These are phyloP conservation scores for Tuber magnatum DNA, from an alignment of 495 filamentous ascomycete genomes.

Conservation along the genomic window DNA sequence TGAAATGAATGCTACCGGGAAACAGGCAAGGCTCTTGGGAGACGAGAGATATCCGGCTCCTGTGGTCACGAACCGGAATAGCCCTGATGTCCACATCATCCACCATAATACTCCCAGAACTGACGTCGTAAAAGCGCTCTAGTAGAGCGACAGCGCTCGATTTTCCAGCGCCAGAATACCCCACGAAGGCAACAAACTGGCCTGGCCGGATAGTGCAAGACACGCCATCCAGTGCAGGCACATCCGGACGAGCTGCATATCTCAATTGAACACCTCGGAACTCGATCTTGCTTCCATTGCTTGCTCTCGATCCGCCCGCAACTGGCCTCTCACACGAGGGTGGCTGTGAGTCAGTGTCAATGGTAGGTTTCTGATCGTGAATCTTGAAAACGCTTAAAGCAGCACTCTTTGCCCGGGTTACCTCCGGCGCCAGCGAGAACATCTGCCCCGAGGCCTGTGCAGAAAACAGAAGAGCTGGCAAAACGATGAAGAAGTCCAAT, in stretches of 20 bases:
- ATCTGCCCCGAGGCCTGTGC: conserved; percentile 60
- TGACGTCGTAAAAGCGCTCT: conserved; percentile 48
- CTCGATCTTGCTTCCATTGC: conserved; percentile 40
- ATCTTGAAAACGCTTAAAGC: conserved; percentile 42
- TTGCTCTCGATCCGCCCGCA: conserved; percentile 34
- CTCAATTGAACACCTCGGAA: conserved; percentile 45
- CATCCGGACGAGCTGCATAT: conserved; percentile 49
- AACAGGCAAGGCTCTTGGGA: conserved; percentile 50
- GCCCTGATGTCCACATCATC: conserved; percentile 48
- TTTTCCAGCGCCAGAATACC: conserved; percentile 56
- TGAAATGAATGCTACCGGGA: conserved; percentile 48
- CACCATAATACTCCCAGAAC: conserved; percentile 47
- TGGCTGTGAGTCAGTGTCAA: conserved; percentile 24
- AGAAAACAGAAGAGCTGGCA: conserved; percentile 53
- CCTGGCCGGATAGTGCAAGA: conserved; percentile 44
- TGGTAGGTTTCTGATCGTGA: conserved; percentile 37
- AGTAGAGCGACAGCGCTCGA: conserved; percentile 47
- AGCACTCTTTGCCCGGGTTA: conserved; percentile 52
- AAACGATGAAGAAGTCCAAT: conserved; percentile 60
- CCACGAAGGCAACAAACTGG: conserved; percentile 54
- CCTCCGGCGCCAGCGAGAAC: conserved; percentile 57
- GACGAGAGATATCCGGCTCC: conserved; percentile 45
- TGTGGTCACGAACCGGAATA: conserved; percentile 43
- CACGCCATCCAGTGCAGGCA: conserved; percentile 45
- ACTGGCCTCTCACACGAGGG: conserved; percentile 6